phyloP scores from a whole-genome alignment of 2,329 filamentous ascomycete species.

The Aspergillus uvarum region DNA sequence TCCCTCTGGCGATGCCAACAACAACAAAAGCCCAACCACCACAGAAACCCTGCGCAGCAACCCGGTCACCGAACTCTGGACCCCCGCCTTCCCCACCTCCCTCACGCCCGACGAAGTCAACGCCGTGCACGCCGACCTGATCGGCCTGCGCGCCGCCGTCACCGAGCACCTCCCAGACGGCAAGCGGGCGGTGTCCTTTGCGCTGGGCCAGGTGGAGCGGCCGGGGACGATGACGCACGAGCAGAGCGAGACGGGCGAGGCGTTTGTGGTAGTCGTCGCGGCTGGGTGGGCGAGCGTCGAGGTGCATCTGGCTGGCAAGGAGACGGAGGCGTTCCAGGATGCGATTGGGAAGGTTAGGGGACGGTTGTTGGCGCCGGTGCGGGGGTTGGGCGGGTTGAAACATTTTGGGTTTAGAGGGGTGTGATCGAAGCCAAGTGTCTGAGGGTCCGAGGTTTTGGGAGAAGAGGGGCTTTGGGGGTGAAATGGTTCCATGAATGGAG shows the following conservation, averaged over 20 bases:
- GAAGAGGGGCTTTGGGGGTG: no score
- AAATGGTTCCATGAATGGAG: no score
- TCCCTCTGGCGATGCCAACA: no score
- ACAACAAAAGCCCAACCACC: conserved; percentile 1
- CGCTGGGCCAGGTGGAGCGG: conserved; percentile 39
- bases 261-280: conserved; percentile 44
- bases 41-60: conserved; percentile 34
- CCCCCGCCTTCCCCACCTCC: conserved; percentile 44
- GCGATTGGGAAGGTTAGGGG: conserved; percentile 45
- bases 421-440: background rate
- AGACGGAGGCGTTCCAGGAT: conserved; percentile 47
- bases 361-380: conserved; percentile 36
- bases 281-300: conserved; percentile 56
- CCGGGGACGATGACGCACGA: conserved; percentile 32
- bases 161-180: conserved; percentile 32
- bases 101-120: conserved; percentile 28
- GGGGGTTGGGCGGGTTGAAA: conserved; percentile 42
- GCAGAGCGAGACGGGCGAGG: conserved; percentile 43
- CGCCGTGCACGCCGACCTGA: conserved; percentile 33
- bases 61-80: conserved; percentile 52
- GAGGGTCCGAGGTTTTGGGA: no score
- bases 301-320: conserved; percentile 48
- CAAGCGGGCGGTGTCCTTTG: conserved; percentile 30
- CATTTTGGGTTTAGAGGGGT: background rate
- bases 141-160: conserved; percentile 39